Evolutionary conservation across 1,139 yeast species (phyloP).

Genomic region (Diutina pseudorugosa): DNA sequence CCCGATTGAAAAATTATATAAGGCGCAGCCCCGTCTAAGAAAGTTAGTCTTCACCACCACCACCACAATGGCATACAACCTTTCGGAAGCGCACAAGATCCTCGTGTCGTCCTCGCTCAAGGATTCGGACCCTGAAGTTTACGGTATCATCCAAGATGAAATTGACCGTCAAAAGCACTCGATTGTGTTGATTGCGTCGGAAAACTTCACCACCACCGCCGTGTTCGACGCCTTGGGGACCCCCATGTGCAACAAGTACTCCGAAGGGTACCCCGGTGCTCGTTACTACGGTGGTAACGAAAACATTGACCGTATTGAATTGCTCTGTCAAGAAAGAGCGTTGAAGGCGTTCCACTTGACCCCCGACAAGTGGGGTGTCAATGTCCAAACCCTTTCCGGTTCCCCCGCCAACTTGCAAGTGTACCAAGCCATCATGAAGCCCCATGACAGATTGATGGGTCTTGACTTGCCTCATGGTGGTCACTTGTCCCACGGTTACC

Average conservation of each 20-base stretch:
- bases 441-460: conserved; percentile 93
- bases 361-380: conserved; percentile 86
- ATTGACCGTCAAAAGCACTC: conserved; percentile 79
- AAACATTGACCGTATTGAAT: conserved; percentile 83
- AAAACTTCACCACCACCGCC: conserved; percentile 88
- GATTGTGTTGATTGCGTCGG: conserved; percentile 86
- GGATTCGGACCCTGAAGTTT: conserved; percentile 70
- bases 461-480: conserved; percentile 96
- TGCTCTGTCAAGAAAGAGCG: conserved; percentile 85
- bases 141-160: conserved; percentile 59
- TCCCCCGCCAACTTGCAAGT: conserved; percentile 95
- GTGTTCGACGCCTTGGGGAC: conserved; percentile 92
- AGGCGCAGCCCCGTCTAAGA: not conserved
- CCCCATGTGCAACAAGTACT: conserved; percentile 94
- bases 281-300: conserved; percentile 97
- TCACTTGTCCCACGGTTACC: conserved; percentile 93
- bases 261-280: conserved; percentile 98
- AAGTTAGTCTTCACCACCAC: not conserved
- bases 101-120: conserved; percentile 2
- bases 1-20: conserved; percentile 2
- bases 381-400: conserved; percentile 88
- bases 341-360: conserved; percentile 69
- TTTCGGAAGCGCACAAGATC: conserved; percentile 2
- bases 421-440: conserved; percentile 82
- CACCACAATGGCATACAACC: conserved; percentile 2